Percentiles rank a stretch among this genome's conserved stretches.
phyloP scores from a whole-genome alignment of 1,284 basidiomycete species.

The Ganoderma meredithae region DNA sequence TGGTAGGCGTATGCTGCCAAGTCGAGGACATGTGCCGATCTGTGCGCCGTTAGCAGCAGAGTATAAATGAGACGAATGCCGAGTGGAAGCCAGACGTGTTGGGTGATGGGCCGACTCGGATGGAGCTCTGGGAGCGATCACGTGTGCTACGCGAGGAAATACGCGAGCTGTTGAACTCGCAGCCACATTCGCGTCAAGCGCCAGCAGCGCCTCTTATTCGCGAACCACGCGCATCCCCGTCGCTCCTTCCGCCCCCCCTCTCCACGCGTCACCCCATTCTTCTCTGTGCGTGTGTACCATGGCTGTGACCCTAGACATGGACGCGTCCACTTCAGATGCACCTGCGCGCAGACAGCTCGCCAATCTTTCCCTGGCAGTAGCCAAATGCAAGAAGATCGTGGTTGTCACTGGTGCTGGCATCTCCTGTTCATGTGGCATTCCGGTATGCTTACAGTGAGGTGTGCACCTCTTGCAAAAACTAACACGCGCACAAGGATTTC shows the following conservation, averaged over 20 bases:
- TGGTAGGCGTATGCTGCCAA: too few species aligned
- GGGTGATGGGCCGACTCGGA: too few species aligned
- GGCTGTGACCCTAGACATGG: conserved; percentile 65
- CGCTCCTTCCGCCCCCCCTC: background rate
- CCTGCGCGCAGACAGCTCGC: conserved; percentile 63
- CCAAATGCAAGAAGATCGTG: conserved; percentile 85
- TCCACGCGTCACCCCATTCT: conserved; percentile 15
- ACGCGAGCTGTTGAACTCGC: conserved; percentile 31
- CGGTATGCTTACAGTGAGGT: conserved; percentile 60
- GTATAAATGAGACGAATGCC: background rate
- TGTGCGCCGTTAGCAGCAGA: background rate
- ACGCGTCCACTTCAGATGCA: conserved; percentile 53
- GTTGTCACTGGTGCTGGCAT: conserved; percentile 93
- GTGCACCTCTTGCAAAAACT: background rate
- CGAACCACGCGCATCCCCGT: conserved; percentile 8
- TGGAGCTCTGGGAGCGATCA: conserved; percentile 31
- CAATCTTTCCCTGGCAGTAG: conserved; percentile 77
- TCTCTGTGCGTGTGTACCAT: conserved; percentile 44
- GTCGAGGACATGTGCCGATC: background rate
- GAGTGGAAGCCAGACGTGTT: background rate
- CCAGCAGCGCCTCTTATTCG: conserved; percentile 1
- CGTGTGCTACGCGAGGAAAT: conserved; percentile 47
- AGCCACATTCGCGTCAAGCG: conserved; percentile 24
- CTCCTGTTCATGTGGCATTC: conserved; percentile 92
- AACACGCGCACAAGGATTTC: conserved; percentile 71